These are phyloP conservation scores for Fusarium citri DNA, from an alignment of 2,329 filamentous ascomycete species.

Conservation along the genomic window DNA sequence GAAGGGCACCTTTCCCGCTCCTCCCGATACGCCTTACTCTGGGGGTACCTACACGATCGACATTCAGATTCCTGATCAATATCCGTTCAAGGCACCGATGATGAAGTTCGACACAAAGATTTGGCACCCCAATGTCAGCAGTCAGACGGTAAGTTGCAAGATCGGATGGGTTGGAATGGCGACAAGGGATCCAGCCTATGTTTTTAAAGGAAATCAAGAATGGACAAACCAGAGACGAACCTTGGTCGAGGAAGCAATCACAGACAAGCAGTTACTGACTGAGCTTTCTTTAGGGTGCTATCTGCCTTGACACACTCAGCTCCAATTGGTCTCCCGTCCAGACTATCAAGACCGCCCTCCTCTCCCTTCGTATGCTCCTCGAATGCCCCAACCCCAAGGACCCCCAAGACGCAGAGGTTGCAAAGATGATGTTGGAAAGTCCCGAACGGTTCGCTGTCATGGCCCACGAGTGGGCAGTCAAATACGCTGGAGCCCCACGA, in stretches of 20 bases:
- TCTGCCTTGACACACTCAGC: slow-evolving; percentile 93
- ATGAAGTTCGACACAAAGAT: slow-evolving; percentile 95
- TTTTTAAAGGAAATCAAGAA: background rate
- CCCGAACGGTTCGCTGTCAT: slow-evolving; percentile 83
- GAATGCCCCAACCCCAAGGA: slow-evolving; percentile 95
- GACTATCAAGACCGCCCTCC: slow-evolving; percentile 93
- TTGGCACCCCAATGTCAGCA: slow-evolving; percentile 98
- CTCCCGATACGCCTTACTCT: slow-evolving; percentile 93
- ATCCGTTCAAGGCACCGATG: slow-evolving; percentile 90
- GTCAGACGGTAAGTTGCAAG: slow-evolving; percentile 77
- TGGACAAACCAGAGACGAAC: background rate
- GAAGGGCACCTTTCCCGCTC: slow-evolving; percentile 84
- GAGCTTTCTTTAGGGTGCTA: slow-evolving; percentile 78
- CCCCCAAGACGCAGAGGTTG: slow-evolving; percentile 95
- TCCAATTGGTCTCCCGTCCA: slow-evolving; percentile 94
- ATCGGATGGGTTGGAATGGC: too few species aligned
- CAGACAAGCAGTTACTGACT: slow-evolving; percentile 22
- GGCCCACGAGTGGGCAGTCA: slow-evolving; percentile 91
- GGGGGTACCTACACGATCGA: slow-evolving; percentile 86
- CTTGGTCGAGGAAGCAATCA: background rate
- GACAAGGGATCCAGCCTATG: background rate
- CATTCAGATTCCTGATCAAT: slow-evolving; percentile 87
- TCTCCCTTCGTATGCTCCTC: slow-evolving; percentile 93
- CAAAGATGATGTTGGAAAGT: slow-evolving; percentile 84
- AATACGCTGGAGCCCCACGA: slow-evolving; percentile 79